Evolutionary conservation across 176 grass and related monocot genomes (phyloP).

Genomic region (Neostapfia colusana): DNA sequence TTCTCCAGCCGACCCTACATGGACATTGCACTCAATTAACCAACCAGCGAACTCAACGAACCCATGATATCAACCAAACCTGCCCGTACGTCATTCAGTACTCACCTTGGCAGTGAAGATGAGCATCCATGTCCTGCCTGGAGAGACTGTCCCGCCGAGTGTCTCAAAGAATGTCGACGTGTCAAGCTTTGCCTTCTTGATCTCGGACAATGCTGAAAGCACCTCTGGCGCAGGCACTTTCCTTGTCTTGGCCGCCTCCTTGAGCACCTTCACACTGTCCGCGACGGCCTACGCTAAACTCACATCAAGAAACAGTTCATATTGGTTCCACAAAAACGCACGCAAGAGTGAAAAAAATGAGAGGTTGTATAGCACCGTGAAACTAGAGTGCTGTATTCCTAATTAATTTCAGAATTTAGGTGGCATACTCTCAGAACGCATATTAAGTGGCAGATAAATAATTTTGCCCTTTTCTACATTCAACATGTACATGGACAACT

Average conservation of each 20-base stretch:
- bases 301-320: conserved; percentile 4
- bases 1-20: conserved; percentile 65
- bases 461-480: neutral
- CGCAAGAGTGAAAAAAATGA: neutral
- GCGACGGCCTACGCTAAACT: conserved; percentile 53
- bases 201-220: conserved; percentile 56
- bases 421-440: neutral
- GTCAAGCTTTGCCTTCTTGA: conserved; percentile 83
- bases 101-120: conserved; percentile 82
- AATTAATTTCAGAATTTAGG: conserved; percentile 3
- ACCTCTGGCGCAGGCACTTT: conserved; percentile 62
- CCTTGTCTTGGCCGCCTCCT: conserved; percentile 77
- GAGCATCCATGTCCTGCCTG: conserved; percentile 98
- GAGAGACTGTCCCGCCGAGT: conserved; percentile 77
- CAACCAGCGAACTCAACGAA: conserved; percentile 1
- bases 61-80: neutral
- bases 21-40: neutral
- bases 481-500: neutral
- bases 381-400: neutral
- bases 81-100: neutral
- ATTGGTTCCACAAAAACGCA: neutral
- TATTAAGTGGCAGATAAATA: neutral
- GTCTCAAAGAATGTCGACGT: conserved; percentile 67
- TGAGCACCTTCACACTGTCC: conserved; percentile 74
- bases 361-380: neutral